Evolutionary conservation across 2,329 filamentous ascomycete genomes (phyloP), one percentile per base, ranked within the genome.

Genomic region (Neocucurbitaria cava): DNA sequence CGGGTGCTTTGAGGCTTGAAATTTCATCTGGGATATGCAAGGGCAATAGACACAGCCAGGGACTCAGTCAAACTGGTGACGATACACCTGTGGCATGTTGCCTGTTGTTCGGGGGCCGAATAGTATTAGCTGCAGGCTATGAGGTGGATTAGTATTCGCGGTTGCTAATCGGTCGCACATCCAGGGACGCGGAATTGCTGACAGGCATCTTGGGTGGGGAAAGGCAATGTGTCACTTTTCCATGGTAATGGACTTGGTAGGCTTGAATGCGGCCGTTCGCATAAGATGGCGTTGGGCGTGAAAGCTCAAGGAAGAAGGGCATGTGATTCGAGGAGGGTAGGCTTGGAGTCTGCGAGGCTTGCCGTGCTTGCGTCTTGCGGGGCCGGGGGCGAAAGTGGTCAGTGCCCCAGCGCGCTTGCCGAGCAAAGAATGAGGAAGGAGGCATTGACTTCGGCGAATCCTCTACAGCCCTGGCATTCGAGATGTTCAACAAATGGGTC

Each of bases 101-200:
- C 46, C 52, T 46, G 52, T 41, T 57, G 49, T 42, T 68, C 64
- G 64, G 64, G 60, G 64, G 64, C 64, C 64, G 64, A 68, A 56
- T 56, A 20, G 33, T 23, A 46, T 56, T 59, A 59, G 54, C 46
- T 64, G 61, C 57, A 61, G 46, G n/a, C n/a, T 18, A 42, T 26
- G 23, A 24, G 33, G 17, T 42, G 44, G 26, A 17, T 35, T 13
- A 28, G 36, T 33, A 31, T 31, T 20, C 24, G 42, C 28, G 35
- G 41, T 26, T 33, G 20, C 17, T n/a, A 20, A 17, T 44, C 30
- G 38, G 30, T 18, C 13, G 31, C 10, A 17, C 31, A 21, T 35
- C 38, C 23, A 30, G 46, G 51, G 54, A 48, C 49, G 53, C 50
- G 41, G 38, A 26, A 51, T 44, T 35, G 48, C 47, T 55, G 57